Percentiles rank a stretch among this genome's conserved stretches.
These are phyloP conservation scores for Hemileia vastatrix DNA, from an alignment of 1,284 basidiomycete species.

Conservation along the genomic window DNA sequence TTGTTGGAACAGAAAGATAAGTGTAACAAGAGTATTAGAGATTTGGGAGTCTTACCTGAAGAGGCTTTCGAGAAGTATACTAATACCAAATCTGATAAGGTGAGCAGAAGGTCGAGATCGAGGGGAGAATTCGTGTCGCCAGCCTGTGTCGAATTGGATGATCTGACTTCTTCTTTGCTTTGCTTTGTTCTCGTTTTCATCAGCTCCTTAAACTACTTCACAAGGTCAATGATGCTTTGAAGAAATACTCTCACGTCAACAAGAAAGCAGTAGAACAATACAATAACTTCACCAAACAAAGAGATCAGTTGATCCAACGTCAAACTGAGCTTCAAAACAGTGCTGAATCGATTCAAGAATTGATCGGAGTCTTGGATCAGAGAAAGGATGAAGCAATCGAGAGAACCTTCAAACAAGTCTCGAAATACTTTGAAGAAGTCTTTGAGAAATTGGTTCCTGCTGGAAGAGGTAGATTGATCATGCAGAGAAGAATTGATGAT, in stretches of 20 bases:
- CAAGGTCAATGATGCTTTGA: slow-evolving; percentile 75
- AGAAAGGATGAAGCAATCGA: slow-evolving; percentile 98
- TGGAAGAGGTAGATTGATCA: slow-evolving; percentile 77
- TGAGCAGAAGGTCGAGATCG: slow-evolving; percentile 45
- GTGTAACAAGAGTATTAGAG: slow-evolving; percentile 84
- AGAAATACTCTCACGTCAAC: slow-evolving; percentile 95
- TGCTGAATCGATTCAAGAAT: slow-evolving; percentile 75
- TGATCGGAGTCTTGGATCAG: slow-evolving; percentile 89
- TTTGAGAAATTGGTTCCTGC: slow-evolving; percentile 93
- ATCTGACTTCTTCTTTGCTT: neutral
- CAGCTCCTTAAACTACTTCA: slow-evolving; percentile 85
- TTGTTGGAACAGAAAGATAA: slow-evolving; percentile 75
- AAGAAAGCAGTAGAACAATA: slow-evolving; percentile 99
- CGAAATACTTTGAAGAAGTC: slow-evolving; percentile 89
- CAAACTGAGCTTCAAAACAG: slow-evolving; percentile 82
- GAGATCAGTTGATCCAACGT: slow-evolving; percentile 75
- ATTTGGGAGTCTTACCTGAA: slow-evolving; percentile 88
- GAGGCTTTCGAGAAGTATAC: slow-evolving; percentile 95
- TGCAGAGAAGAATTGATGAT: slow-evolving; percentile 76
- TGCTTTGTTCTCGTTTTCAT: neutral
- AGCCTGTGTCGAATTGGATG: neutral
- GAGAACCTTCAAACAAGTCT: slow-evolving; percentile 94
- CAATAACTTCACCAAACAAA: slow-evolving; percentile 92
- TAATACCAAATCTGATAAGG: slow-evolving; percentile 64
- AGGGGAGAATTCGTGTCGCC: neutral